Base-by-base conservation (phyloP, 129 eudicot genomes). In the Heracleum sosnowskyi region DNA sequence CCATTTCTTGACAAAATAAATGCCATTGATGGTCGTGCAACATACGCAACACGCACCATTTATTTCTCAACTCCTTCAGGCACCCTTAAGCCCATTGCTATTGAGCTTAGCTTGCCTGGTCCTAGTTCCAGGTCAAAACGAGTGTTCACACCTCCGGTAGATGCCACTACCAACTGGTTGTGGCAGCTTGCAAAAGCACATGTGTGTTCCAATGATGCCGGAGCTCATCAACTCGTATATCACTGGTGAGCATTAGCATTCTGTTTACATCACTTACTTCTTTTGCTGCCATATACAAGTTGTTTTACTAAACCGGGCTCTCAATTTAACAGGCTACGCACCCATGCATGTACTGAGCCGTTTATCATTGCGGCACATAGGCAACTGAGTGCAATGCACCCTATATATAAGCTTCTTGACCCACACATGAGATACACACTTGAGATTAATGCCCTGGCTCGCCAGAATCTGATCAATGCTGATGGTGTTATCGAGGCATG, bases 111-210 rank as follows among this genome's bases (percentile, higher is more conserved):
- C 82, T 89, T 92, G 34, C 96, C 83, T 9, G 81, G 91, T 37
- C 94, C 88, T 2, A 86, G 77, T 78, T 79, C 94, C 17, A 86
- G 83, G 70, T 80, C 97, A 37, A 96, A 92, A 79, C 96, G 88
- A 3, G 97, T 96, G 17, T 84, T 92, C 75, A 88, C 90, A 12
- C 97, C 97, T 39, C 96, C 99, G 0, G 89, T 80, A 0, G 95
- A 90, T 78, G 97, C 99, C 82, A 92, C 97, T 53, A 68, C 84
- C 69, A 87, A 84, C 84, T 96, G 99, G 99, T 71, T 85, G 69
- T 96, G 99, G 99, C 92, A 86, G 72, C 85, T 96, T 49, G 97
- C 97, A 51, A 96, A 96, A 83, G 95, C 99, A 66, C 99, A 96
- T 47, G 97, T 92, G 45, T 96, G 97, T 79, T 79, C 99, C 72